Conservation (phyloP, 2,329 filamentous ascomycete genomes). For the Scleromitrula shiraiana region DNA sequence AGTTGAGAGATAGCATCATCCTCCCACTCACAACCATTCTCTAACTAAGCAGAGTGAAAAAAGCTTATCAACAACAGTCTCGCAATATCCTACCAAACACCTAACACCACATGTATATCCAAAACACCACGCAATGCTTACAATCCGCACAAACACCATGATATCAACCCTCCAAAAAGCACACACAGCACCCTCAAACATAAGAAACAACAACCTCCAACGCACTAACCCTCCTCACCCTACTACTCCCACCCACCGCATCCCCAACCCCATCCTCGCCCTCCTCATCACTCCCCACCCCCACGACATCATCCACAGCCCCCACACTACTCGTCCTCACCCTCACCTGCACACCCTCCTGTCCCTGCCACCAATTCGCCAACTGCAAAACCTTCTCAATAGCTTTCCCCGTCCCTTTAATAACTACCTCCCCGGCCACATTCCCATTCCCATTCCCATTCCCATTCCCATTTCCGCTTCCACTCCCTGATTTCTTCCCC, state of each 20-base stretch:
- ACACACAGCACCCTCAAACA: too few species aligned
- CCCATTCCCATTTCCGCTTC: too few species aligned
- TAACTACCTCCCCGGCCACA: constrained; percentile 20
- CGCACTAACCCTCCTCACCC: constrained; percentile 24
- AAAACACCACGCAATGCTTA: too few species aligned
- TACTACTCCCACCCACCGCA: constrained; percentile 17
- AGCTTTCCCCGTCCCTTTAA: constrained; percentile 29
- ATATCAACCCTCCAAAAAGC: too few species aligned
- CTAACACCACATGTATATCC: too few species aligned
- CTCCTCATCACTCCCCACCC: constrained; percentile 8
- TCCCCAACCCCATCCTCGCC: constrained; percentile 14
- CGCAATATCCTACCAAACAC: too few species aligned
- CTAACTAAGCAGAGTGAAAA: too few species aligned
- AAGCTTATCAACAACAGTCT: too few species aligned
- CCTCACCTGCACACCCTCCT: constrained; percentile 24
- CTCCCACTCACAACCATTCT: too few species aligned
- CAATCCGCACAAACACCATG: too few species aligned
- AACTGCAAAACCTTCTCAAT: constrained; percentile 26
- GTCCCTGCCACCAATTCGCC: constrained; percentile 22
- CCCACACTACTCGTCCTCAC: constrained; percentile 28
- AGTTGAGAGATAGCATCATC: too few species aligned
- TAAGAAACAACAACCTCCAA: constrained; percentile 25
- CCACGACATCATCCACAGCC: constrained; percentile 29
- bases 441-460: not conserved
- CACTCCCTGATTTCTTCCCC: constrained; percentile 14